phyloP scores from a whole-genome alignment of 306 rosid species.

The Abrus precatorius region DNA sequence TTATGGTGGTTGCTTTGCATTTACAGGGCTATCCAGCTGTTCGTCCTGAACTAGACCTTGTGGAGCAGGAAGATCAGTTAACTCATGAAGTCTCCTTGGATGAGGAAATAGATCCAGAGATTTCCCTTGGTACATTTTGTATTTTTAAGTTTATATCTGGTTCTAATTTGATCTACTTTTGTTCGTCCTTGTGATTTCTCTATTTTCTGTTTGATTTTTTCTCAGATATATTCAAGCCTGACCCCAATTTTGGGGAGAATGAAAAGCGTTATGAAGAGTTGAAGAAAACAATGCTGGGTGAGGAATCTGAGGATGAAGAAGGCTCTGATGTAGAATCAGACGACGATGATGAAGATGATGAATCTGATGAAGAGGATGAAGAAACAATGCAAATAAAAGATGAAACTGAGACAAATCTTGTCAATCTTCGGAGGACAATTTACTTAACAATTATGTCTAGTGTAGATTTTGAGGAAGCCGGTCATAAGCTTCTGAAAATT shows the following conservation, averaged over 20 bases:
- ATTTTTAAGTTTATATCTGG: slow-evolving; percentile 21
- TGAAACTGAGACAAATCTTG: slow-evolving; percentile 94
- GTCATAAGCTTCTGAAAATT: slow-evolving; percentile 94
- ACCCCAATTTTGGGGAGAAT: slow-evolving; percentile 77
- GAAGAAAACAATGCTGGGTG: slow-evolving; percentile 88
- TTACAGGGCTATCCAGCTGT: slow-evolving; percentile 61
- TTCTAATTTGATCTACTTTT: slow-evolving; percentile 23
- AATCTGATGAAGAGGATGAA: slow-evolving; percentile 75
- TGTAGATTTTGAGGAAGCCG: slow-evolving; percentile 98
- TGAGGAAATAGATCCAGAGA: slow-evolving; percentile 58
- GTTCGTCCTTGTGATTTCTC: slow-evolving; percentile 19
- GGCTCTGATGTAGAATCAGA: slow-evolving; percentile 77
- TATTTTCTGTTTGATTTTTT: slow-evolving; percentile 27
- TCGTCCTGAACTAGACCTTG: slow-evolving; percentile 63
- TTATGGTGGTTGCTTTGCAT: slow-evolving; percentile 16
- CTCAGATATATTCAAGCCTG: slow-evolving; percentile 83
- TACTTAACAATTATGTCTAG: slow-evolving; percentile 95
- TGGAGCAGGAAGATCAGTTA: slow-evolving; percentile 63
- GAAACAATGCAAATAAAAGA: slow-evolving; percentile 80
- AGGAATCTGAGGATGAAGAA: slow-evolving; percentile 85
- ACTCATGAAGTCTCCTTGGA: slow-evolving; percentile 61
- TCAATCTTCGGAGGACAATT: slow-evolving; percentile 90
- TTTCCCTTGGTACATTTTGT: slow-evolving; percentile 50
- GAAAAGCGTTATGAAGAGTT: slow-evolving; percentile 88
- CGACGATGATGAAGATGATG: slow-evolving; percentile 72